Conservation (phyloP, 73 alveolate species). For the Symbiodinium pilosum region DNA sequence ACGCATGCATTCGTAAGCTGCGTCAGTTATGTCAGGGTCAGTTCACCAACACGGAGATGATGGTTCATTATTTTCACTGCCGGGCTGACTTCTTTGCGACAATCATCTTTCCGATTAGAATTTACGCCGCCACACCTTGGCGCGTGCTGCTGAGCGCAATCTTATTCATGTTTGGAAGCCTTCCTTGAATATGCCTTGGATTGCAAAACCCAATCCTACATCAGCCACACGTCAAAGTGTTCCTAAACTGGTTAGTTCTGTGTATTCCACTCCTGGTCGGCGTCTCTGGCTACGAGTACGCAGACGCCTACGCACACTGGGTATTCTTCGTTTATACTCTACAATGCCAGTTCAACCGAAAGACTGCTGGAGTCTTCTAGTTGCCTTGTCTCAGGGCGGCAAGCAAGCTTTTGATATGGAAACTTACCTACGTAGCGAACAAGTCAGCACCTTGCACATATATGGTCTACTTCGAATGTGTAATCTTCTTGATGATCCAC, state of each 20-base stretch:
- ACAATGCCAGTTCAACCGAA: background rate
- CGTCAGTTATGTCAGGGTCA: background rate
- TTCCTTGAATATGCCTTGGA: background rate
- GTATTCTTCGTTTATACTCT: no score
- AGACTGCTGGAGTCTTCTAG: background rate
- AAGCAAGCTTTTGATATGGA: background rate
- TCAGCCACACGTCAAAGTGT: background rate
- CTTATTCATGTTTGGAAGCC: background rate
- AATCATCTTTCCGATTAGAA: background rate
- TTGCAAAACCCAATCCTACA: background rate
- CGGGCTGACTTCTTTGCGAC: background rate
- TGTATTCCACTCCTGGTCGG: no score
- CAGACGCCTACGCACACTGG: no score
- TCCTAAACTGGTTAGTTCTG: no score
- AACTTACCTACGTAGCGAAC: background rate
- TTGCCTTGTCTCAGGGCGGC: background rate
- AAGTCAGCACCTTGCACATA: background rate
- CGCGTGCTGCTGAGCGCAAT: background rate
- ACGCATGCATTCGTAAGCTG: background rate
- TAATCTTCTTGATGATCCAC: background rate
- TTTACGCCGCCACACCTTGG: no score
- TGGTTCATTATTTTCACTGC: background rate
- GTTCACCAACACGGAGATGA: background rate
- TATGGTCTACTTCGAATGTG: background rate
- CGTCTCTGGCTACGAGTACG: no score